These are phyloP conservation scores for Barnettozyma pratensis DNA, from an alignment of 805 yeast species.

Conservation along the genomic window DNA sequence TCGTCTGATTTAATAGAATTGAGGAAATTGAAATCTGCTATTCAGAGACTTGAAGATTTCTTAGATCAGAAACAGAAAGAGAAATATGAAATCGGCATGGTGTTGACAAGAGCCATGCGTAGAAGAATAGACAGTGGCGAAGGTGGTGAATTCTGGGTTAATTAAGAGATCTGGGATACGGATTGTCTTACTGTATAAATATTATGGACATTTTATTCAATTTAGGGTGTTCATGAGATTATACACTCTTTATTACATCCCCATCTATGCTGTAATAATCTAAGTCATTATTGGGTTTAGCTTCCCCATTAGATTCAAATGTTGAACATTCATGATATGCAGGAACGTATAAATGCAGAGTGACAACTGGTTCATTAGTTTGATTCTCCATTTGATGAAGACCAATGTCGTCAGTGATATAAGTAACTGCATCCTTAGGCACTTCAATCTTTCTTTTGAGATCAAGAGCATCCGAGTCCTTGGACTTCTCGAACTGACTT, in stretches of 20 bases:
- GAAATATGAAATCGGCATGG: conserved; percentile 37
- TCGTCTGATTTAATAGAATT: conserved; percentile 31
- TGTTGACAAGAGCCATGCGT: conserved; percentile 35
- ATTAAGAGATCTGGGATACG: conserved; percentile 7
- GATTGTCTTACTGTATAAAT: background rate
- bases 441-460: conserved; percentile 9
- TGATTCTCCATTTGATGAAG: conserved; percentile 39
- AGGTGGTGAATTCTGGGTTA: conserved; percentile 36
- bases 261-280: conserved; percentile 7
- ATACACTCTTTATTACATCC: background rate
- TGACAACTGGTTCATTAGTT: conserved; percentile 28
- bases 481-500: conserved; percentile 7
- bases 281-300: background rate
- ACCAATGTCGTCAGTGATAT: conserved; percentile 42
- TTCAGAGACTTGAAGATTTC: conserved; percentile 33
- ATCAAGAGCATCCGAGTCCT: background rate
- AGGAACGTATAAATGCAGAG: conserved; percentile 44
- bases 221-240: background rate
- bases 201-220: background rate
- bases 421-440: conserved; percentile 34
- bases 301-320: conserved; percentile 5
- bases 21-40: conserved; percentile 32
- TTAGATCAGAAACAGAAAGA: conserved; percentile 37
- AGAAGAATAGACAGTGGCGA: conserved; percentile 37
- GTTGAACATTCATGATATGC: conserved; percentile 1